Evolutionary conservation across 2,329 filamentous ascomycete genomes (phyloP).

Genomic region (Aspergillus ruber): DNA sequence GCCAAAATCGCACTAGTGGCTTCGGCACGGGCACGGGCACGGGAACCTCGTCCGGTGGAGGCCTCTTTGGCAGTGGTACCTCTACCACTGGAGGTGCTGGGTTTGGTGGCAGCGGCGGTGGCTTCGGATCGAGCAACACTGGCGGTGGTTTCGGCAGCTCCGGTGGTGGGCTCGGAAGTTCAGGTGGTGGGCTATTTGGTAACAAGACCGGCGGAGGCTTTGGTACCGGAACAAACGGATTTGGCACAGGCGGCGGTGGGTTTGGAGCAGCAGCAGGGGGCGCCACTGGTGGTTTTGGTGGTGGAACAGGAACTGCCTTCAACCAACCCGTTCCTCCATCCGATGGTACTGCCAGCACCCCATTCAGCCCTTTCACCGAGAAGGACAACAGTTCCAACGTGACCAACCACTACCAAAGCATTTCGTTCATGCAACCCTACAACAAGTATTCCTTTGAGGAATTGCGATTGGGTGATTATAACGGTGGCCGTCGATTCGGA

Average conservation of each 20-base stretch:
- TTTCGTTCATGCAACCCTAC: slow-evolving; percentile 45
- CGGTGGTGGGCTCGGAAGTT: slow-evolving; percentile 18
- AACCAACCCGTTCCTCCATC: slow-evolving; percentile 33
- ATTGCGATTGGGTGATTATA: slow-evolving; percentile 77
- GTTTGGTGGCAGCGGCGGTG: slow-evolving; percentile 13
- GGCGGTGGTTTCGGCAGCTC: slow-evolving; percentile 26
- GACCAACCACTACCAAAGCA: slow-evolving; percentile 44
- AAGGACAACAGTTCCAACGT: slow-evolving; percentile 35
- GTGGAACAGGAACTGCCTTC: slow-evolving; percentile 38
- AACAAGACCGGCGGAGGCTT: slow-evolving; percentile 19
- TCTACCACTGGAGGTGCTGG: slow-evolving; percentile 16
- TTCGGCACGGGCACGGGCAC: slow-evolving; percentile 22
- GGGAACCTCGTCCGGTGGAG: slow-evolving; percentile 19
- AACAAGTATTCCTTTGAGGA: slow-evolving; percentile 86
- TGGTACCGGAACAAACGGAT: slow-evolving; percentile 19
- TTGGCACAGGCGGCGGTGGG: slow-evolving; percentile 19
- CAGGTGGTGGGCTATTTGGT: slow-evolving; percentile 17
- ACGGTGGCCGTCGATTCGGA: slow-evolving; percentile 75
- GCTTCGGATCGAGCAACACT: slow-evolving; percentile 15
- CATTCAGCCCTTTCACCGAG: slow-evolving; percentile 40
- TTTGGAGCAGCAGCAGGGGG: slow-evolving; percentile 11
- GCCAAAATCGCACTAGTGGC: slow-evolving; percentile 22
- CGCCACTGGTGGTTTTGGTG: slow-evolving; percentile 23
- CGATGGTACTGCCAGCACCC: slow-evolving; percentile 41
- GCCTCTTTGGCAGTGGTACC: slow-evolving; percentile 21